Conservation (phyloP, 2,329 filamentous ascomycete genomes). For the Macrophomina pseudophaseolina region DNA sequence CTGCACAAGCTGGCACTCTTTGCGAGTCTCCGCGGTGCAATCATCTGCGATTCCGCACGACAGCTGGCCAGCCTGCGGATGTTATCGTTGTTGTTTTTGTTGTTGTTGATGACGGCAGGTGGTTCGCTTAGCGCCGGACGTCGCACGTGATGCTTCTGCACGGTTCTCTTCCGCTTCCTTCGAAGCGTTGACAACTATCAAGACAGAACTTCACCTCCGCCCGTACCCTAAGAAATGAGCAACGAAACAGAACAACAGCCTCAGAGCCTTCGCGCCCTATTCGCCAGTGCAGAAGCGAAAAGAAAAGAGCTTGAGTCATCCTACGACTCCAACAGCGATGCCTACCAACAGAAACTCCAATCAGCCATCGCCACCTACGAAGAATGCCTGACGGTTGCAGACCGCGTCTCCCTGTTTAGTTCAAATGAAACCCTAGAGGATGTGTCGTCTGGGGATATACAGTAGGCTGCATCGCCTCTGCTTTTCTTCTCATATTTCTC, state of each 20-base stretch:
- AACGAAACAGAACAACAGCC: slow-evolving; percentile 52
- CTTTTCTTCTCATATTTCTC: slow-evolving; percentile 29
- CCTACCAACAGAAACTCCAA: slow-evolving; percentile 71
- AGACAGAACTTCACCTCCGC: not conserved
- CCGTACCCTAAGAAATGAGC: slow-evolving; percentile 12
- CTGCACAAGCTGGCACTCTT: too few relatives aligned
- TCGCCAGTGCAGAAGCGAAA: slow-evolving; percentile 59
- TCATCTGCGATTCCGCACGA: not conserved
- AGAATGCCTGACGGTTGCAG: slow-evolving; percentile 71
- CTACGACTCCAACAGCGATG: slow-evolving; percentile 67
- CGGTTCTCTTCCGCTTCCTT: not conserved
- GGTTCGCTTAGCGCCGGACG: not conserved
- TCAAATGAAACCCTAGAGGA: slow-evolving; percentile 89
- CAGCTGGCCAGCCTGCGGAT: not conserved
- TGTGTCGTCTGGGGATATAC: slow-evolving; percentile 80
- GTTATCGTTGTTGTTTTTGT: not conserved
- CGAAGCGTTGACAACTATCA: not conserved
- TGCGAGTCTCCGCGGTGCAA: not conserved
- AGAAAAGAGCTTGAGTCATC: slow-evolving; percentile 64
- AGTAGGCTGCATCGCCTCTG: slow-evolving; percentile 57
- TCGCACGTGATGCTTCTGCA: slow-evolving; percentile 9
- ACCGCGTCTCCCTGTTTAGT: slow-evolving; percentile 81
- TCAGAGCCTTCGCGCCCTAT: slow-evolving; percentile 61
- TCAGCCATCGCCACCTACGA: slow-evolving; percentile 73
- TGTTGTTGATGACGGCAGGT: not conserved